Conservation (phyloP, 106 monocot genomes). For the Phalaenopsis equestris region DNA sequence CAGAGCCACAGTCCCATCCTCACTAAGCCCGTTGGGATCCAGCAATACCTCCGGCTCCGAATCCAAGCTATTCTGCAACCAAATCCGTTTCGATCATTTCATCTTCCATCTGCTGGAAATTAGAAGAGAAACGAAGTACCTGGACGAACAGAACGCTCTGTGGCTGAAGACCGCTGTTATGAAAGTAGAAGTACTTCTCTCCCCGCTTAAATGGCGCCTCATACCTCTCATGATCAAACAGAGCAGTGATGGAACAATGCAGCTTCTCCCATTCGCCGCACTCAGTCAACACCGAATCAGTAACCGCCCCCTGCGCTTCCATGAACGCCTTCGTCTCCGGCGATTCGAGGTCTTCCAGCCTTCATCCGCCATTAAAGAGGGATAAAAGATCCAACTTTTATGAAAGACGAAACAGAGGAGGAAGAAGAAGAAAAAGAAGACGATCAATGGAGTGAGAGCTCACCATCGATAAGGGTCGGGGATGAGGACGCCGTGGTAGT, state of each 20-base stretch:
- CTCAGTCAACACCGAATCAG: slow-evolving; percentile 43
- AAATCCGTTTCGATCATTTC: not conserved
- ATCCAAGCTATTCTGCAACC: slow-evolving; percentile 43
- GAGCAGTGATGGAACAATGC: slow-evolving; percentile 30
- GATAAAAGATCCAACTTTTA: not conserved
- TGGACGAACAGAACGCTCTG: slow-evolving; percentile 81
- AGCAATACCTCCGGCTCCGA: slow-evolving; percentile 59
- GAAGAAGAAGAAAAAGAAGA: too few relatives aligned
- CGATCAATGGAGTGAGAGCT: not conserved
- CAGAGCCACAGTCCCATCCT: slow-evolving; percentile 72
- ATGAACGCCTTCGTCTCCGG: slow-evolving; percentile 87
- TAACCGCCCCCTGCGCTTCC: slow-evolving; percentile 51
- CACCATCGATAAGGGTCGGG: slow-evolving; percentile 93
- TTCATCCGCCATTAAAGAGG: slow-evolving; percentile 3
- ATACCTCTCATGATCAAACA: slow-evolving; percentile 72
- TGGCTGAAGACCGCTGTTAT: slow-evolving; percentile 82
- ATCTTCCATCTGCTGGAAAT: too few relatives aligned
- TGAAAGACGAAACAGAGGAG: not conserved
- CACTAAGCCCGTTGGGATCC: slow-evolving; percentile 75
- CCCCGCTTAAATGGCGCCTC: slow-evolving; percentile 53
- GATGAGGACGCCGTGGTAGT: slow-evolving; percentile 72
- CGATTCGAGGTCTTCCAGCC: slow-evolving; percentile 92
- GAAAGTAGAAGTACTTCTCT: slow-evolving; percentile 70
- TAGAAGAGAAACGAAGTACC: slow-evolving; percentile 15
- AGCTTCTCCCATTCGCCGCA: slow-evolving; percentile 56